Base-by-base conservation (phyloP, 305 asterid species). In the Solanum hybrid region DNA sequence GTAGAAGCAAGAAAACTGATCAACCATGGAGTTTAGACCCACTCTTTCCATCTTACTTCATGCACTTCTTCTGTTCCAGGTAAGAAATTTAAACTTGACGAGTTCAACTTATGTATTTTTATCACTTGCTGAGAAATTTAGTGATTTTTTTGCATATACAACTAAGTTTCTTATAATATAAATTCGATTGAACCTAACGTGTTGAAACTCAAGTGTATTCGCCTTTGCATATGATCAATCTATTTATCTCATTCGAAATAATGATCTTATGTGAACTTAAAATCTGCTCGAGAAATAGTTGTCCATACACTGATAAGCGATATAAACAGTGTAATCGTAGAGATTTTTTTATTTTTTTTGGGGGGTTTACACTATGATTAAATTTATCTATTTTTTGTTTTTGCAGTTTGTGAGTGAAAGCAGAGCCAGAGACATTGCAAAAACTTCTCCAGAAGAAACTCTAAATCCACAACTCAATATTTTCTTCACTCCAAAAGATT, bases 401-500 rank as follows among this genome's bases (percentile, higher is more conserved):
- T 86, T 85, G 89, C 90, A 91, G 93, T 69, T 91, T 79, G 26
- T 89, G 76, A 38, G 86, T 51, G 71, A 56, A 88, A 73, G 89
- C 46, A 86, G 75, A 35, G 87, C 46, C 14, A 87, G 90, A 89
- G 36, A 69, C 27, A 90, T 87, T 76, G 82, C 81, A 10, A 88
- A 17, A 13, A n/a, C n/a, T 13, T 37, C 78, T 37, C 7, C 75
- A 51, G 73, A 82, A 26, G 73, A 79, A n/a, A 26, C 77, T 34
- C 85, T 91, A 42, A 93, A 95, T 46, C 93, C 97, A 14, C 95
- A 92, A 34, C 89, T 91, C 24, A 94, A 94, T 11, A 90, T 96
- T 51, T 96, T 95, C 92, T 95, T 96, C 90, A 91, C 91, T 72
- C 88, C 90, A 88, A 89, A 91, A 3, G 91, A 93, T 88, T 95